Base-by-base conservation (phyloP, 805 yeast species). In the Metschnikowia peoriensis region DNA sequence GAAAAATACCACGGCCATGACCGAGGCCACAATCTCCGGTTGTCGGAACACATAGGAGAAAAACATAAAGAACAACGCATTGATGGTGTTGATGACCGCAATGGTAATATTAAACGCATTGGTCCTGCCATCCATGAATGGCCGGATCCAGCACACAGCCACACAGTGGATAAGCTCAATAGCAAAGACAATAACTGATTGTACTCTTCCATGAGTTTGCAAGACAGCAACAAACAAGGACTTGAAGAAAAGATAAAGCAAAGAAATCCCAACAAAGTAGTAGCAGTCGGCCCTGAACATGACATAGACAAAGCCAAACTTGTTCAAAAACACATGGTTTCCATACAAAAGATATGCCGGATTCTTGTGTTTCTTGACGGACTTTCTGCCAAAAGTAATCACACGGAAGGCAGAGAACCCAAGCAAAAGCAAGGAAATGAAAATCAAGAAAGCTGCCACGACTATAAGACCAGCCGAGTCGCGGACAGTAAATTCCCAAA, bases 291-390 rank as follows among this genome's bases (percentile, higher is more conserved):
- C 97, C 56, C 89, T 80, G 76, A 81, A 94, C 72, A 91, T 97
- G 37, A 91, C 90, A 63, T 94, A 94, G 58, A 94, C 69, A 71
- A 94, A 94, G 0, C 99, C 99, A 73, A 86, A 93, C 63, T 88
- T 82, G 77, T 90, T 89, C 61, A 94, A 77, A 54, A 89, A 82
- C 43, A 77, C 81, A 5, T 85, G 79, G 66, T 94, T 96, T 44
- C 98, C 97, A 64, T 80, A 94, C 56, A 94, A 78, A 55, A 91
- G 75, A 66, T 89, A 93, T 0, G 99, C 98, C 0, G 99, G 97
- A 63, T 91, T 93, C 65, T 88, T 86, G 75, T 85, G 89, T 51
- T 88, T 76, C 54, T 78, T 75, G 28, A 79, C 73, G 0, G 97
- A 91, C 59, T 79, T 80, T 56, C 84, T 73, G 38, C 97, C 99